These are phyloP conservation scores for Chrysoporthe cubensis DNA, from an alignment of 2,329 filamentous ascomycete genomes.

Conservation along the genomic window DNA sequence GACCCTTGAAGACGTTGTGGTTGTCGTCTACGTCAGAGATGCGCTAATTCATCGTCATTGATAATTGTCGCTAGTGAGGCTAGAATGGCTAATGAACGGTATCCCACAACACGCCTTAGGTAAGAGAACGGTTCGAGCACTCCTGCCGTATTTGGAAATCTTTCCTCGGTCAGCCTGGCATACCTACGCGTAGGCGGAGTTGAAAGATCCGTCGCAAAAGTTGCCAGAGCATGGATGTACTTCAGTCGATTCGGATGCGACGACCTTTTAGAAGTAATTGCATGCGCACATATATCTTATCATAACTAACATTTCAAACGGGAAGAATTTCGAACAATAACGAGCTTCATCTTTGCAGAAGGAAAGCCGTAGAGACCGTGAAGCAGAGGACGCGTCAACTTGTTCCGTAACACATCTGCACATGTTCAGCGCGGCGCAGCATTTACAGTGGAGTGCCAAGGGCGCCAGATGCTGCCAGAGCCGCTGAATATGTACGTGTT, in stretches of 20 bases:
- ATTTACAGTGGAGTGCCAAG: not conserved
- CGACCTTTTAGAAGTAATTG: not conserved
- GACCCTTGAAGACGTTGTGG: not conserved
- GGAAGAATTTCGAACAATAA: not conserved
- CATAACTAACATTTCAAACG: not conserved
- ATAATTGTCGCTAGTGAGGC: not conserved
- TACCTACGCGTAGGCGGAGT: not conserved
- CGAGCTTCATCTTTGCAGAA: not conserved
- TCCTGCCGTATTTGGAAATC: not conserved
- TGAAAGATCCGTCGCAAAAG: not conserved
- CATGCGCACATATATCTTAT: not conserved
- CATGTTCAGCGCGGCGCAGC: not conserved
- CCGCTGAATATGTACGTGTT: not conserved
- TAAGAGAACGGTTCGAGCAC: not conserved
- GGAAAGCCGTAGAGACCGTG: not conserved
- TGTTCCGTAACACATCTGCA: not conserved
- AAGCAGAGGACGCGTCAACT: not conserved
- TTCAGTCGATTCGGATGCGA: not conserved
- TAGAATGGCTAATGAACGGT: not conserved
- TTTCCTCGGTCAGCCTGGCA: not conserved
- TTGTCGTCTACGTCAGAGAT: conserved; percentile 12
- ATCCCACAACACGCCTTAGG: not conserved
- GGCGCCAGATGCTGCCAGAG: not conserved
- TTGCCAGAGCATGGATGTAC: not conserved
- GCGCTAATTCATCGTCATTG: conserved; percentile 3